These are phyloP conservation scores for Pythium inflatum DNA, from an alignment of 352 stramenopile species.

Conservation along the genomic window DNA sequence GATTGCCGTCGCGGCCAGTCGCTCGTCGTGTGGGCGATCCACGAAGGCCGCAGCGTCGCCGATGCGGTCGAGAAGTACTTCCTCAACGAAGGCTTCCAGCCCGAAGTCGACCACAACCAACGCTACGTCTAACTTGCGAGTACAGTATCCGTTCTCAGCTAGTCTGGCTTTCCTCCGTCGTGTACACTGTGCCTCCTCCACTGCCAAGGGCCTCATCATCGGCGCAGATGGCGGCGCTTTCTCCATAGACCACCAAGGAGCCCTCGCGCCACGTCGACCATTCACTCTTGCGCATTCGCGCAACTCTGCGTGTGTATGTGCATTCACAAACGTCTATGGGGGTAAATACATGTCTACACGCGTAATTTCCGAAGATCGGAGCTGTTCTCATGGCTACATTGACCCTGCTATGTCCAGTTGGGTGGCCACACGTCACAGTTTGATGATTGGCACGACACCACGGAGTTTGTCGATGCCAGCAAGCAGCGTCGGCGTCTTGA, in stretches of 20 bases:
- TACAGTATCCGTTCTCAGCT: background rate
- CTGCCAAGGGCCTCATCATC: too few species aligned
- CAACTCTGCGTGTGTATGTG: slow-evolving; percentile 26
- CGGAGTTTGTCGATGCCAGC: slow-evolving; percentile 29
- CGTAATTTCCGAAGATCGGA: slow-evolving; percentile 22
- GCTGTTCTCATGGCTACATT: slow-evolving; percentile 31
- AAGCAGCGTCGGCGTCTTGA: slow-evolving; percentile 33
- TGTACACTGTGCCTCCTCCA: too few species aligned
- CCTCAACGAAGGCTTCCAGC: slow-evolving; percentile 73
- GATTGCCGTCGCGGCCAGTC: slow-evolving; percentile 97
- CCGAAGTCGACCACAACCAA: slow-evolving; percentile 82
- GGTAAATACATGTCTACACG: slow-evolving; percentile 25
- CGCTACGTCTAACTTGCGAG: slow-evolving; percentile 51
- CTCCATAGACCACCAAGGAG: too few species aligned
- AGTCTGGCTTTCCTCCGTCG: too few species aligned
- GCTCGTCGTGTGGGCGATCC: slow-evolving; percentile 98
- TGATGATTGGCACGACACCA: slow-evolving; percentile 38
- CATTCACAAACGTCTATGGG: slow-evolving; percentile 29
- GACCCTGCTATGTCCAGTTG: background rate
- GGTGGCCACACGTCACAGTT: slow-evolving; percentile 21
- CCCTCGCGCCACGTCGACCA: too few species aligned
- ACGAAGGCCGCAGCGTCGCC: slow-evolving; percentile 95
- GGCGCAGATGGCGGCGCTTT: too few species aligned
- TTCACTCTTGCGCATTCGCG: slow-evolving; percentile 22
- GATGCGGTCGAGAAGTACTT: slow-evolving; percentile 87